Conservation (phyloP, 768 basidiomycete genomes). For the Pisolithus tinctorius region DNA sequence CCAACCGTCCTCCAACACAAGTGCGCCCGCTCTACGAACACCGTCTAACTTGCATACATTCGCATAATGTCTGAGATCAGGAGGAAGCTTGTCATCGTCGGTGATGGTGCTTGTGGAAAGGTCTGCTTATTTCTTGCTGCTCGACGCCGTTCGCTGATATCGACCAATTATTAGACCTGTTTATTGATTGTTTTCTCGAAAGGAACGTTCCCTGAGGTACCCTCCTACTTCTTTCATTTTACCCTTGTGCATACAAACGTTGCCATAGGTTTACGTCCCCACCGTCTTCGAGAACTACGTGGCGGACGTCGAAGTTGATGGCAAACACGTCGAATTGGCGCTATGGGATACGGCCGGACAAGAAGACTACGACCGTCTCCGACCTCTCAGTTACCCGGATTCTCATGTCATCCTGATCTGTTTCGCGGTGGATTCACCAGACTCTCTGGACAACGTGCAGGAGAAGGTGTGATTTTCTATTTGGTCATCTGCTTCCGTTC, state of each 20-base stretch:
- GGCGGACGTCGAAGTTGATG: conserved; percentile 97
- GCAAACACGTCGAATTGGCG: conserved; percentile 96
- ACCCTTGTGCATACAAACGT: not conserved
- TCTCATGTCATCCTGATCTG: conserved; percentile 99
- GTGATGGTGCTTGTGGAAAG: conserved; percentile 97
- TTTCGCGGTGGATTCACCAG: conserved; percentile 96
- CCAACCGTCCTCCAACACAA: conserved; percentile 29
- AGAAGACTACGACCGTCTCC: conserved; percentile 98
- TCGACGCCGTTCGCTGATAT: conserved; percentile 14
- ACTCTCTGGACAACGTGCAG: conserved; percentile 98
- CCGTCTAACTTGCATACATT: conserved; percentile 28
- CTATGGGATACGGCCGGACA: conserved; percentile 99
- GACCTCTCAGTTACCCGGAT: conserved; percentile 96
- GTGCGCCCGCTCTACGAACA: conserved; percentile 26
- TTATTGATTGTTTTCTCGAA: conserved; percentile 95
- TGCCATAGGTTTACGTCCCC: conserved; percentile 87
- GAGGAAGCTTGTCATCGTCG: conserved; percentile 98
- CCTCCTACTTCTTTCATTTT: conserved; percentile 11
- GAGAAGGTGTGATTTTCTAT: conserved; percentile 75
- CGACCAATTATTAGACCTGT: conserved; percentile 56
- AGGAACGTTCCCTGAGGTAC: conserved; percentile 92
- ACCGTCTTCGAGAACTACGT: conserved; percentile 99
- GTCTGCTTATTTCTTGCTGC: conserved; percentile 30
- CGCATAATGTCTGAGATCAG: conserved; percentile 89
- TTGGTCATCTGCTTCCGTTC: conserved; percentile 2